Conservation (phyloP, 768 basidiomycete species). For the Gymnopilus junonius region DNA sequence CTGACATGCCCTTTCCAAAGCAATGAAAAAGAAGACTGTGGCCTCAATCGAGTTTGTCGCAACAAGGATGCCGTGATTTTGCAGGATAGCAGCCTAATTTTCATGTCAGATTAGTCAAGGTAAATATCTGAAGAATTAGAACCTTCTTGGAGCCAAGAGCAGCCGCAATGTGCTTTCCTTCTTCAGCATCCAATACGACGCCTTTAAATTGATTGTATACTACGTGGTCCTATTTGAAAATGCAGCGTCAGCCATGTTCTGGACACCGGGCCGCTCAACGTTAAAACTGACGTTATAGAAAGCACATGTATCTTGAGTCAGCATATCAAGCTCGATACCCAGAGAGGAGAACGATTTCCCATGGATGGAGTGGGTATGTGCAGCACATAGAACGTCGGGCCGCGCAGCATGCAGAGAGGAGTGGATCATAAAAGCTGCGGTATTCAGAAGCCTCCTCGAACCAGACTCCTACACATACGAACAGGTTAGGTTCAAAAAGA, state of each 20-base stretch:
- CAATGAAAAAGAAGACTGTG: constrained; percentile 44
- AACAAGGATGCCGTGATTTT: constrained; percentile 47
- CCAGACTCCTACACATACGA: constrained; percentile 29
- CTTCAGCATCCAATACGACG: constrained; percentile 48
- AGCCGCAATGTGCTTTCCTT: constrained; percentile 48
- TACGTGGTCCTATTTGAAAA: constrained; percentile 34
- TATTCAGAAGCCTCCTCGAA: constrained; percentile 33
- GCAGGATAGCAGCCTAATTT: constrained; percentile 41
- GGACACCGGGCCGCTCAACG: constrained; percentile 1
- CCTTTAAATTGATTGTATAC: constrained; percentile 53
- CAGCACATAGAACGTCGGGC: constrained; percentile 50
- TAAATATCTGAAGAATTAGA: background rate
- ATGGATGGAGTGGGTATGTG: constrained; percentile 51
- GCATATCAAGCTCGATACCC: constrained; percentile 44
- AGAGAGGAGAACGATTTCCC: constrained; percentile 55
- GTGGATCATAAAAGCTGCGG: constrained; percentile 42
- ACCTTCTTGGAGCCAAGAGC: constrained; percentile 44
- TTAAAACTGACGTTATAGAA: constrained; percentile 39
- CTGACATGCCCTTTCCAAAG: constrained; percentile 50
- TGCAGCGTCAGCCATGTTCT: background rate
- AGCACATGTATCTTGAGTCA: constrained; percentile 48
- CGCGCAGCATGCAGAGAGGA: constrained; percentile 50
- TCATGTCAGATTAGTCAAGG: constrained; percentile 1
- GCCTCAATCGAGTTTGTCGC: constrained; percentile 47
- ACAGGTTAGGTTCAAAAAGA: background rate